Percentiles rank a stretch among this genome's conserved stretches.
Evolutionary conservation across 257 asterid genomes (phyloP).

Genomic region (Paraleonurus japonicus): DNA sequence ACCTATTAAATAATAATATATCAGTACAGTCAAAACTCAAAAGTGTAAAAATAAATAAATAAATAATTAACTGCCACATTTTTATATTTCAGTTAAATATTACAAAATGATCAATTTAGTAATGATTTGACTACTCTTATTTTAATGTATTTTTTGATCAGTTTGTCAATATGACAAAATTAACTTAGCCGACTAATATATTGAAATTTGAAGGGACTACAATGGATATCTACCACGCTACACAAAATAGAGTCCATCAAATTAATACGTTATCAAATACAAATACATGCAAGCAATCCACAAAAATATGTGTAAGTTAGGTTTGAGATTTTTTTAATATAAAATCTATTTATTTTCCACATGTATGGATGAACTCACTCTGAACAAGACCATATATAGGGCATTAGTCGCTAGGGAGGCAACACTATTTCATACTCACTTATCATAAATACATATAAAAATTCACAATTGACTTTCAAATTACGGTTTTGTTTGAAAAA

Average conservation of each 20-base stretch:
- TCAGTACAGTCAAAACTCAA: too few relatives aligned
- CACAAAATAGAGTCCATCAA: not conserved
- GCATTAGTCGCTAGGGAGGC: too few relatives aligned
- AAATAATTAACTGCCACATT: not conserved
- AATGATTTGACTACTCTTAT: not conserved
- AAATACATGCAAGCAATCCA: not conserved
- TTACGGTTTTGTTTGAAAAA: too few relatives aligned
- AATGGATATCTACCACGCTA: not conserved
- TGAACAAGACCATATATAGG: too few relatives aligned
- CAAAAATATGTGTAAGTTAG: not conserved
- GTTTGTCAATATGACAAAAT: not conserved
- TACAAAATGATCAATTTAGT: not conserved
- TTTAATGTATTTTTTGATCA: not conserved
- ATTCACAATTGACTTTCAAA: too few relatives aligned
- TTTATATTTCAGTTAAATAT: not conserved
- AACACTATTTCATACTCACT: too few relatives aligned
- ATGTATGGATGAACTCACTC: too few relatives aligned
- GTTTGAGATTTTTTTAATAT: not conserved
- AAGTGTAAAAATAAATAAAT: too few relatives aligned
- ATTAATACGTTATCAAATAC: not conserved
- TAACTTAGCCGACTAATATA: not conserved
- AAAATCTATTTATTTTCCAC: too few relatives aligned
- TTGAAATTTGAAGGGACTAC: not conserved
- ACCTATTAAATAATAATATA: not conserved
- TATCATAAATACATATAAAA: too few relatives aligned